These are phyloP conservation scores for Juncus effusus DNA, from an alignment of 176 grass and related monocot genomes.

Conservation along the genomic window DNA sequence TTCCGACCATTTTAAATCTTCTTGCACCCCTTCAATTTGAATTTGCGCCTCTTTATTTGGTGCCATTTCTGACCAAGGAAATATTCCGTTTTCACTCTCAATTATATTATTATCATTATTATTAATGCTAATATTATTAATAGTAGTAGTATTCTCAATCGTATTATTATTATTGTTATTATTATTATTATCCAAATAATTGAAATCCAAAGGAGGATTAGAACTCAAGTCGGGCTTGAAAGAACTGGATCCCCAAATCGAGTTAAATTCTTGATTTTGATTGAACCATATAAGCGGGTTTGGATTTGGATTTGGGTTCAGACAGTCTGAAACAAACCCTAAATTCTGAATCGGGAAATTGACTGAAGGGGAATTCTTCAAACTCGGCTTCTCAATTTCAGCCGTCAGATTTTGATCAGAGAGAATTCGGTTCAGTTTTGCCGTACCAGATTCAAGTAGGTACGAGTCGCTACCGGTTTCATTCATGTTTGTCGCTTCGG, in stretches of 20 bases:
- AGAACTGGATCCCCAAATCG: neutral
- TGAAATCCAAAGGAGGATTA: conserved; percentile 2
- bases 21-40: conserved; percentile 15
- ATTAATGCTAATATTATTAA: neutral
- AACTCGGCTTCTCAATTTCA: neutral
- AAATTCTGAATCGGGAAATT: neutral
- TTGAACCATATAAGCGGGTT: conserved; percentile 22
- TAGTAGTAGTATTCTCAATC: neutral
- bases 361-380: neutral
- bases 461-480: neutral
- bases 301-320: neutral
- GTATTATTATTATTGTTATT: neutral
- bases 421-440: neutral
- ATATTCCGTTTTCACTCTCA: conserved; percentile 25
- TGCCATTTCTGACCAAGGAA: conserved; percentile 29
- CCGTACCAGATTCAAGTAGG: neutral
- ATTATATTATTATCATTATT: conserved; percentile 12
- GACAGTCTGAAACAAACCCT: conserved; percentile 11
- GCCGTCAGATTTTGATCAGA: neutral
- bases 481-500: neutral
- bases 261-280: conserved; percentile 24
- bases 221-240: conserved; percentile 5
- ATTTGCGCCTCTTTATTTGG: conserved; percentile 7
- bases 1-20: conserved; percentile 36
- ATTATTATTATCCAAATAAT: conserved; percentile 18